Evolutionary conservation across 2,329 filamentous ascomycete species (phyloP).

Genomic region (Plectosphaerella plurivora): DNA sequence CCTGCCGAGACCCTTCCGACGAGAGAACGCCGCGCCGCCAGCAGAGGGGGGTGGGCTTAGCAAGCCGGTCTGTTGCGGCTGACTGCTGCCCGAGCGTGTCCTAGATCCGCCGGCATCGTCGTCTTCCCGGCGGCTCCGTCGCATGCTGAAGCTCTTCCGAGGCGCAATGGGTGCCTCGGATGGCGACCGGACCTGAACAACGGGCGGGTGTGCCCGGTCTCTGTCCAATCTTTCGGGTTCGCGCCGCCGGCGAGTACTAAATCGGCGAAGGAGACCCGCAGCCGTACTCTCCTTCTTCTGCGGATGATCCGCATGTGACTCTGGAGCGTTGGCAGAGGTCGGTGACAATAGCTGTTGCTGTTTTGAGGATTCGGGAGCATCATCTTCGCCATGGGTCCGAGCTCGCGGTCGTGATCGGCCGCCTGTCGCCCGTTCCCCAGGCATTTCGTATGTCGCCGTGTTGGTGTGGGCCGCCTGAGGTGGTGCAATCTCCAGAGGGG

Average conservation of each 20-base stretch:
- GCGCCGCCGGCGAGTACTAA: constrained; percentile 79
- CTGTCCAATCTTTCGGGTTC: constrained; percentile 60
- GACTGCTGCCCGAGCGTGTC: constrained; percentile 53
- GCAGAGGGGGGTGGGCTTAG: constrained; percentile 67
- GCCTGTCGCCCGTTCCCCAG: constrained; percentile 81
- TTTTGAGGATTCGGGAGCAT: constrained; percentile 70
- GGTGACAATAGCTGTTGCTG: constrained; percentile 49
- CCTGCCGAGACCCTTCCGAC: constrained; percentile 69
- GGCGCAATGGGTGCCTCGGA: constrained; percentile 59
- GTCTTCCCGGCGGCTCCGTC: constrained; percentile 48
- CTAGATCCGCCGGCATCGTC: constrained; percentile 44
- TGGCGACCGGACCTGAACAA: constrained; percentile 75
- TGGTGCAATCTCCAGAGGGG: constrained; percentile 69
- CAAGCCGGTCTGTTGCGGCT: constrained; percentile 73
- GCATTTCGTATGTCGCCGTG: constrained; percentile 76
- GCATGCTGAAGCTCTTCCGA: constrained; percentile 86
- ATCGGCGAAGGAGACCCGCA: constrained; percentile 76
- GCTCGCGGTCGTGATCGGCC: constrained; percentile 80
- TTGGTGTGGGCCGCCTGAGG: constrained; percentile 91
- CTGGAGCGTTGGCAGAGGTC: constrained; percentile 41
- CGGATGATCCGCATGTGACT: constrained; percentile 55
- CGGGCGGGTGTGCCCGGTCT: constrained; percentile 65
- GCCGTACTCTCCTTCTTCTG: constrained; percentile 84
- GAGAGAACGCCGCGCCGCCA: constrained; percentile 50
- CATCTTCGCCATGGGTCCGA: constrained; percentile 91